Percentiles rank a stretch among this genome's conserved stretches.
phyloP scores from a whole-genome alignment of 192 early-diverging fungal species.

The Endogone sp. region DNA sequence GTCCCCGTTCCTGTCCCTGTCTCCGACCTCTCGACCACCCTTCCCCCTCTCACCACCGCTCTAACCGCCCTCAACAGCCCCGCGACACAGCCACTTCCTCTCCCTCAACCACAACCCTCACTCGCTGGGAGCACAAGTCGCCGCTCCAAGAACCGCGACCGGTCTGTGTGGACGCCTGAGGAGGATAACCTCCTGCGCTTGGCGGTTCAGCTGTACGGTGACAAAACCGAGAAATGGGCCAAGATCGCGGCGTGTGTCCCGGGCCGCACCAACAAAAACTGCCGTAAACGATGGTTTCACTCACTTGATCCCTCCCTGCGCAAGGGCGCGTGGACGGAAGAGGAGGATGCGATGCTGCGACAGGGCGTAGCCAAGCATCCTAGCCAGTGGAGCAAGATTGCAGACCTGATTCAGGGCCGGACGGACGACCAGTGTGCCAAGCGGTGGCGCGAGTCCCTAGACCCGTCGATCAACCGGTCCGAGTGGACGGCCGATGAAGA shows the following conservation, averaged over 20 bases:
- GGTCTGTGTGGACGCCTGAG: conserved; percentile 65
- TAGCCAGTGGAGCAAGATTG: conserved; percentile 82
- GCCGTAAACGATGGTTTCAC: conserved; percentile 80
- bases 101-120: conserved; percentile 8
- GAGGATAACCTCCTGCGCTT: conserved; percentile 71
- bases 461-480: conserved; percentile 73
- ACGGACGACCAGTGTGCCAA: conserved; percentile 91
- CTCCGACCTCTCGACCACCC: conserved; percentile 9
- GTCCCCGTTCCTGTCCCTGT: conserved; percentile 7
- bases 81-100: conserved; percentile 7
- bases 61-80: conserved; percentile 11
- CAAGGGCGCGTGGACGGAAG: conserved; percentile 77
- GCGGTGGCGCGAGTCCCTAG: conserved; percentile 83
- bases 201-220: conserved; percentile 71
- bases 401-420: conserved; percentile 70
- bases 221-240: conserved; percentile 75
- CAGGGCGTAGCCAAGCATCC: conserved; percentile 65
- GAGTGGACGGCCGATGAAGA: conserved; percentile 72
- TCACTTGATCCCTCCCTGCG: conserved; percentile 70
- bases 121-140: conserved; percentile 2
- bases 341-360: conserved; percentile 72
- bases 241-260: conserved; percentile 74
- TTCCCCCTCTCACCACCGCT: conserved; percentile 12
- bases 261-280: conserved; percentile 77
- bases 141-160: conserved; percentile 13